These are phyloP conservation scores for Actinomortierella wolfii DNA, from an alignment of 371 early-diverging fungal species.

Conservation along the genomic window DNA sequence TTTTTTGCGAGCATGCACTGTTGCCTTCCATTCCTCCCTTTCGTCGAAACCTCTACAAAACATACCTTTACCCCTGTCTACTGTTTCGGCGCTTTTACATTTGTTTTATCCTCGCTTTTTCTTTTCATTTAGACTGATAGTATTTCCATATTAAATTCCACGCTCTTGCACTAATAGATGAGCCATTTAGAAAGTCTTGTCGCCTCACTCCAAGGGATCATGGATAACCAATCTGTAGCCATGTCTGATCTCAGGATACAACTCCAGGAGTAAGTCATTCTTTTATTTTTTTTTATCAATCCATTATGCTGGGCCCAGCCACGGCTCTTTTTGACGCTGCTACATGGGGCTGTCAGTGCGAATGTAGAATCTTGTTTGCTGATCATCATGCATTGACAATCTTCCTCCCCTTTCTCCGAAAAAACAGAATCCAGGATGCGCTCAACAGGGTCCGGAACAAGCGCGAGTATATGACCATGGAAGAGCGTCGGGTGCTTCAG, in stretches of 20 bases:
- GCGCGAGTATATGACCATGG: conserved; percentile 21
- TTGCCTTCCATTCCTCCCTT: no score
- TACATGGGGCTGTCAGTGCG: no score
- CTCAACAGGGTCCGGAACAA: conserved; percentile 21
- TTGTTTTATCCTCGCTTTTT: no score
- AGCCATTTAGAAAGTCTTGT: conserved; percentile 42
- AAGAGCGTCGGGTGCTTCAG: conserved; percentile 30
- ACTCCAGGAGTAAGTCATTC: conserved; percentile 41
- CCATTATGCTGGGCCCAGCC: neutral
- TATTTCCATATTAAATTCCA: neutral
- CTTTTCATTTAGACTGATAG: no score
- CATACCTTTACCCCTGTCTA: no score
- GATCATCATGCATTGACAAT: neutral
- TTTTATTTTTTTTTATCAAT: neutral
- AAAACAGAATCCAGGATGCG: conserved; percentile 24
- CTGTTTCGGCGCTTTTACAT: no score
- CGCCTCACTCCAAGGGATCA: conserved; percentile 41
- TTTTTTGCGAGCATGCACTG: no score
- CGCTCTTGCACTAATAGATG: conserved; percentile 22
- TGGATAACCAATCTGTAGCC: conserved; percentile 44
- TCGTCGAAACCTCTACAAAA: no score
- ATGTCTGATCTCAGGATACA: conserved; percentile 43
- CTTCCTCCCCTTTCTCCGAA: no score
- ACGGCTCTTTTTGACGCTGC: neutral
- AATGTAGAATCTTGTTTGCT: no score